phyloP scores from a whole-genome alignment of 805 yeast species.

The Sugiyamaella americana region DNA sequence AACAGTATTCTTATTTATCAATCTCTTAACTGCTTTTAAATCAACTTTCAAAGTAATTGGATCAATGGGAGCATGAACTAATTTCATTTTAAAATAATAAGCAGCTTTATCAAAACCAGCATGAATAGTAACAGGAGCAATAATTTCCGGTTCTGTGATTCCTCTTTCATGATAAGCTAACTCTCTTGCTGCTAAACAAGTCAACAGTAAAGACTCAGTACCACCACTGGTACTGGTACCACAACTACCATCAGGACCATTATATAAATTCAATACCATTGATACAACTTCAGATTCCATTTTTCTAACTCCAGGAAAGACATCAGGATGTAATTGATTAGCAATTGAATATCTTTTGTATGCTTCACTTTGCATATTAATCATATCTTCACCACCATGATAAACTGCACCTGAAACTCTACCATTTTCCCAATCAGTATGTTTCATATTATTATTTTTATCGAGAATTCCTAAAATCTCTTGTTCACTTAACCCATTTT shows the following conservation, averaged over 20 bases:
- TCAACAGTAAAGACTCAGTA: conserved; percentile 81
- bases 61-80: conserved; percentile 75
- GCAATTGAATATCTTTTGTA: conserved; percentile 75
- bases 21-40: conserved; percentile 49
- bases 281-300: conserved; percentile 94
- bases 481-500: conserved; percentile 45
- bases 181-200: conserved; percentile 85
- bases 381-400: conserved; percentile 83
- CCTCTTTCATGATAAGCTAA: conserved; percentile 50
- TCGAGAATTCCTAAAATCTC: conserved; percentile 49
- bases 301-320: conserved; percentile 91
- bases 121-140: conserved; percentile 85
- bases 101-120: conserved; percentile 96
- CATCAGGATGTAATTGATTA: conserved; percentile 94
- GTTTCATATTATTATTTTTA: conserved; percentile 40
- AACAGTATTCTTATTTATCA: conserved; percentile 75
- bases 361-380: conserved; percentile 68
- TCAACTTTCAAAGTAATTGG: conserved; percentile 64
- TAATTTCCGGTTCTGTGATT: conserved; percentile 69
- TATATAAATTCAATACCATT: conserved; percentile 75
- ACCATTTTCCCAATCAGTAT: conserved; percentile 79
- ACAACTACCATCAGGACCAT: conserved; percentile 65
- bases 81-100: conserved; percentile 77
- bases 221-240: conserved; percentile 94
- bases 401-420: conserved; percentile 92